These are phyloP conservation scores for Russula foetens DNA, from an alignment of 768 basidiomycete species.

Conservation along the genomic window DNA sequence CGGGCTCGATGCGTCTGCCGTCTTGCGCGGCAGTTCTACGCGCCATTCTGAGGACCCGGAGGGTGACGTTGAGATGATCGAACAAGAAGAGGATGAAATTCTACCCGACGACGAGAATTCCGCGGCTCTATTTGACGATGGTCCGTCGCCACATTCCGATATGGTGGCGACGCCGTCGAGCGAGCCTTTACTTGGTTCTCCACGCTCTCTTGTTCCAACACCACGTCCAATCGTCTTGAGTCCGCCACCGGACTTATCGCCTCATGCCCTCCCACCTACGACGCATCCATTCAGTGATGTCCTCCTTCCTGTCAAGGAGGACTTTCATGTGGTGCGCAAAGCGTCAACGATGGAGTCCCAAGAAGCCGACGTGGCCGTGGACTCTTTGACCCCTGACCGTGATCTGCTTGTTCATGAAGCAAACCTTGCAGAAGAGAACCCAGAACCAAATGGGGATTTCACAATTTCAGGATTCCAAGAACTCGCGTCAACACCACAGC, in stretches of 20 bases:
- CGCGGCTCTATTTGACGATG: neutral
- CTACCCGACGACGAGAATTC: neutral
- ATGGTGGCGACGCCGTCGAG: slow-evolving; percentile 11
- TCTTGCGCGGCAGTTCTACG: neutral
- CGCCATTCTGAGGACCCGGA: slow-evolving; percentile 13
- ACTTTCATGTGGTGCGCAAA: slow-evolving; percentile 1
- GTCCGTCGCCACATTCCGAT: slow-evolving; percentile 8
- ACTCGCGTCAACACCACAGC: neutral
- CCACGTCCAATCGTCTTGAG: slow-evolving; percentile 6
- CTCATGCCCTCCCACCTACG: neutral
- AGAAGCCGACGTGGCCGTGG: neutral
- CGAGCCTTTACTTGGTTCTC: slow-evolving; percentile 5
- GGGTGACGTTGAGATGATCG: slow-evolving; percentile 9
- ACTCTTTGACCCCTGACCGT: neutral
- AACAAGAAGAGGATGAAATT: neutral
- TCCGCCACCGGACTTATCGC: neutral
- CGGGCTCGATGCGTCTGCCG: neutral
- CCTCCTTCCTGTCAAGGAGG: slow-evolving; percentile 2
- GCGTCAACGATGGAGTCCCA: neutral
- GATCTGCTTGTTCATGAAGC: neutral
- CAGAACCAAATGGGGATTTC: neutral
- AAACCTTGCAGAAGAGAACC: neutral
- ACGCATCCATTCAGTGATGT: slow-evolving; percentile 1
- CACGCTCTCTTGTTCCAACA: neutral
- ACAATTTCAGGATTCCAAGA: neutral